phyloP scores from a whole-genome alignment of 805 yeast species.

The Debaryomyces hansenii region DNA sequence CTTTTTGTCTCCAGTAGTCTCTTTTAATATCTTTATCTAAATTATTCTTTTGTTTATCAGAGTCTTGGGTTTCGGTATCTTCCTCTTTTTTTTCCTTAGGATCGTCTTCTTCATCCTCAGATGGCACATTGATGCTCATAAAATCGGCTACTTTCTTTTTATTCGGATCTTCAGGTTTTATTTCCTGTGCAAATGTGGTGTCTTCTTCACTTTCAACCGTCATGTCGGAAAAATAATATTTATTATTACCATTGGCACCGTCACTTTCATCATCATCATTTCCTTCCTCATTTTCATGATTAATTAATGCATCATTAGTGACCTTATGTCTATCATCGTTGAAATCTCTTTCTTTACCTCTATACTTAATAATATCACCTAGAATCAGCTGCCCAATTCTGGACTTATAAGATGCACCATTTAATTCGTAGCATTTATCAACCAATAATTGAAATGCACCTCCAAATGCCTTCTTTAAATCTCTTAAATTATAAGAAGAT shows the following conservation, averaged over 20 bases:
- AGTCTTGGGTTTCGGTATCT: constrained; percentile 9
- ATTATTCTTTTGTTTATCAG: constrained; percentile 12
- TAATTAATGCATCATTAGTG: constrained; percentile 54
- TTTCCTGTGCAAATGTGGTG: constrained; percentile 1
- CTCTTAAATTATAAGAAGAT: constrained; percentile 77
- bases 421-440: constrained; percentile 72
- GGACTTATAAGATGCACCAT: constrained; percentile 61
- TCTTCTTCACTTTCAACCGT: constrained; percentile 36
- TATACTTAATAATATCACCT: constrained; percentile 75
- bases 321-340: constrained; percentile 70
- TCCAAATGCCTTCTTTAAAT: constrained; percentile 79
- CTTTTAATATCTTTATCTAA: constrained; percentile 36
- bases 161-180: constrained; percentile 1
- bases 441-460: constrained; percentile 82
- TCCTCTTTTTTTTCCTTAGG: constrained; percentile 9
- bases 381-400: constrained; percentile 71
- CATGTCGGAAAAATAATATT: constrained; percentile 45
- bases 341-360: constrained; percentile 74
- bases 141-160: constrained; percentile 7
- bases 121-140: constrained; percentile 17
- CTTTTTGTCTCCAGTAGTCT: constrained; percentile 45
- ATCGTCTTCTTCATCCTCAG: constrained; percentile 14
- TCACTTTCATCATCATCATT: constrained; percentile 31
- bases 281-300: constrained; percentile 24
- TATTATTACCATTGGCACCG: constrained; percentile 37